phyloP scores from a whole-genome alignment of 2,329 filamentous ascomycete species.

The Cladophialophora exuberans region DNA sequence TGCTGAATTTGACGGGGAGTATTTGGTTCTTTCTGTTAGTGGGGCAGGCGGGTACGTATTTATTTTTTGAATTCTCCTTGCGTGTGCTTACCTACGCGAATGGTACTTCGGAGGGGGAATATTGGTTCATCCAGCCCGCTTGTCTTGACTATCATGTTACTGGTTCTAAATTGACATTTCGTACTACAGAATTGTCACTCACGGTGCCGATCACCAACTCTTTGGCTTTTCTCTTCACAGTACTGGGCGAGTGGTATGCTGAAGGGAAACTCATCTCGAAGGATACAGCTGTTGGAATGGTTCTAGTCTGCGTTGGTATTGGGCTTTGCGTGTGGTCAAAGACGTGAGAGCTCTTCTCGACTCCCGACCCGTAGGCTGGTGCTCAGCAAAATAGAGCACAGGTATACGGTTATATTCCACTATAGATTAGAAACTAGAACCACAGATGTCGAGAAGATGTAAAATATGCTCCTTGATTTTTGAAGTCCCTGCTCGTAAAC shows the following conservation, averaged over 20 bases:
- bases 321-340: slow-evolving; percentile 74
- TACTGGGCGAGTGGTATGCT: slow-evolving; percentile 92
- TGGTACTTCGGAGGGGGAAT: neutral
- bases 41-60: slow-evolving; percentile 81
- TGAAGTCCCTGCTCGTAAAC: too few species aligned
- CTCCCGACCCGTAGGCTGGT: neutral
- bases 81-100: neutral
- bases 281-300: slow-evolving; percentile 84
- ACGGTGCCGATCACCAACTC: slow-evolving; percentile 96
- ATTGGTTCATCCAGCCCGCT: too few species aligned
- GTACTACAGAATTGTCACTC: slow-evolving; percentile 73
- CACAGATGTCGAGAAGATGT: too few species aligned
- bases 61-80: slow-evolving; percentile 12
- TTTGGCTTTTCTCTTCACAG: slow-evolving; percentile 92
- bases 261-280: slow-evolving; percentile 86
- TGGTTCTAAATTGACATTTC: neutral
- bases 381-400: too few species aligned
- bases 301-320: slow-evolving; percentile 76
- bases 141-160: neutral
- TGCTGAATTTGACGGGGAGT: slow-evolving; percentile 88
- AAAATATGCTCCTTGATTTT: too few species aligned
- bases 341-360: slow-evolving; percentile 29
- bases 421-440: too few species aligned
- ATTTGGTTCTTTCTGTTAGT: slow-evolving; percentile 97
- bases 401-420: neutral